Evolutionary conservation across 495 filamentous ascomycete species (phyloP).

Genomic region (Daldinia grandis): DNA sequence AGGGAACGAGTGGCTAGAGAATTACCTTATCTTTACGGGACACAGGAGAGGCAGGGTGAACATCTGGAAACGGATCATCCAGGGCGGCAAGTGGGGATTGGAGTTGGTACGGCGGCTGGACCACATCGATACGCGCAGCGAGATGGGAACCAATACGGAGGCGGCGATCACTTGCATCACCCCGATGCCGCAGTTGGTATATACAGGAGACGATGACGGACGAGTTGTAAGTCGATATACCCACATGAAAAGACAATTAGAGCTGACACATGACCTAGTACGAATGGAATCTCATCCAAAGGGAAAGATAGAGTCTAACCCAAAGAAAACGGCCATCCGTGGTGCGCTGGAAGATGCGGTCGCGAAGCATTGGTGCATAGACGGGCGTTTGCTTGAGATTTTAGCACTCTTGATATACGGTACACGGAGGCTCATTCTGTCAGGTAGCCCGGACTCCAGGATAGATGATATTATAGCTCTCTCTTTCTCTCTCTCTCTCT

Average conservation of each 20-base stretch:
- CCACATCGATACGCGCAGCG: slow-evolving; percentile 77
- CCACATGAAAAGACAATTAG: not conserved
- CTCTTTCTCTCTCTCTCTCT: too few species aligned
- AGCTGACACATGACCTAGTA: slow-evolving; percentile 65
- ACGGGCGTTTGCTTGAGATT: slow-evolving; percentile 23
- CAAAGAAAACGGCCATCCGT: not conserved
- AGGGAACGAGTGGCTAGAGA: slow-evolving; percentile 91
- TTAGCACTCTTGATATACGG: slow-evolving; percentile 1
- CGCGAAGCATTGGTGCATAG: slow-evolving; percentile 30
- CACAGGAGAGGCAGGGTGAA: slow-evolving; percentile 87
- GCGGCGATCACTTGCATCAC: slow-evolving; percentile 88
- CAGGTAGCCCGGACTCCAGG: slow-evolving; percentile 12
- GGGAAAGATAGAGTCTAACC: slow-evolving; percentile 56
- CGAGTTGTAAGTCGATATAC: slow-evolving; percentile 65
- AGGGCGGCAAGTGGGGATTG: slow-evolving; percentile 57
- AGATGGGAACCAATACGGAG: slow-evolving; percentile 76
- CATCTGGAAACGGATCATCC: slow-evolving; percentile 65
- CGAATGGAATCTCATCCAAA: slow-evolving; percentile 87
- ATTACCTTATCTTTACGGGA: slow-evolving; percentile 86
- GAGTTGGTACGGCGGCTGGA: slow-evolving; percentile 77
- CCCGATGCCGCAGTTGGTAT: slow-evolving; percentile 83
- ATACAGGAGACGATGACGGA: slow-evolving; percentile 92
- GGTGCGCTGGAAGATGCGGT: slow-evolving; percentile 15
- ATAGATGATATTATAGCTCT: slow-evolving; percentile 15
- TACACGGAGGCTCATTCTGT: not conserved